These are phyloP conservation scores for Boletus insuetus DNA, from an alignment of 768 basidiomycete species.

Conservation along the genomic window DNA sequence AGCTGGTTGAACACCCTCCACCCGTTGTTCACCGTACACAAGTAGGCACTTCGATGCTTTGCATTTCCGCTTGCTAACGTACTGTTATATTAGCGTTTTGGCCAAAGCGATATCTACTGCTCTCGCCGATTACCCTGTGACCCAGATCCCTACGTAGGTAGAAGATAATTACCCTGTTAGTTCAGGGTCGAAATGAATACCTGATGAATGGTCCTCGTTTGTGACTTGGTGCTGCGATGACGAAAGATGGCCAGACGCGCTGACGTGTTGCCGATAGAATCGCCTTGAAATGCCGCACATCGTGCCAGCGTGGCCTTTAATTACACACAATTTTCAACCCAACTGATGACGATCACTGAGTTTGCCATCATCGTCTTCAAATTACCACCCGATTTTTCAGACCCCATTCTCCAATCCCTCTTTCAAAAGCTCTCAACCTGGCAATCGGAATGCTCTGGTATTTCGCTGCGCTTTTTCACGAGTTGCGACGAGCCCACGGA, in stretches of 20 bases:
- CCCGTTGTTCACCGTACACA: constrained; percentile 60
- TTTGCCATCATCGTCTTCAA: constrained; percentile 37
- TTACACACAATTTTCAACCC: neutral
- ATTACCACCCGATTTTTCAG: constrained; percentile 29
- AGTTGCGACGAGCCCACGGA: constrained; percentile 12
- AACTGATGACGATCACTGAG: constrained; percentile 44
- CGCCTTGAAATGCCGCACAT: neutral
- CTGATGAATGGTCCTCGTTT: neutral
- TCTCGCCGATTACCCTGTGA: constrained; percentile 34
- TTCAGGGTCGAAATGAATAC: neutral
- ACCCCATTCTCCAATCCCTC: constrained; percentile 27
- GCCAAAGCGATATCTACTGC: constrained; percentile 50
- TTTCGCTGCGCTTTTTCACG: constrained; percentile 41
- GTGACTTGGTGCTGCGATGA: neutral
- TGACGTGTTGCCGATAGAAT: constrained; percentile 3
- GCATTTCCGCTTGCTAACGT: neutral
- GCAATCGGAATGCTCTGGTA: constrained; percentile 42
- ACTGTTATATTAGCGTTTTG: constrained; percentile 37
- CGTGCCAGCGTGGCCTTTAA: neutral
- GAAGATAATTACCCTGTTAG: neutral
- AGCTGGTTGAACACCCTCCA: constrained; percentile 65
- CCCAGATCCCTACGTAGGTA: constrained; percentile 10
- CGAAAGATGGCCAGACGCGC: neutral
- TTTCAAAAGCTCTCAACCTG: constrained; percentile 31
- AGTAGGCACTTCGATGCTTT: constrained; percentile 38